Conservation (phyloP, 805 yeast species). For the Cyberlindnera mycetangii region DNA sequence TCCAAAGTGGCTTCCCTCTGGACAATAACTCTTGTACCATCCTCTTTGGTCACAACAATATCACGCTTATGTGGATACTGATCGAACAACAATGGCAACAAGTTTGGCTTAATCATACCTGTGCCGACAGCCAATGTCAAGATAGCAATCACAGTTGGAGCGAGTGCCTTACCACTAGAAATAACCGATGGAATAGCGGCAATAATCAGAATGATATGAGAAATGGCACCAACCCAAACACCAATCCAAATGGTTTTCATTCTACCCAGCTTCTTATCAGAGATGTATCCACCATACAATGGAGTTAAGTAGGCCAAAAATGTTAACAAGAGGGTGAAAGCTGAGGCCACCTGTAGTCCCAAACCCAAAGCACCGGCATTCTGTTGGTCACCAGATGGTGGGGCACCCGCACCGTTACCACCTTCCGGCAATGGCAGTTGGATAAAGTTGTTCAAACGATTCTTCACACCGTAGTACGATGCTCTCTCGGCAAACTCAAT, state of each 20-base stretch:
- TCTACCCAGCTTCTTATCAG: slow-evolving; percentile 75
- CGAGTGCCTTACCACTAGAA: slow-evolving; percentile 49
- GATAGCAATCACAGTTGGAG: slow-evolving; percentile 49
- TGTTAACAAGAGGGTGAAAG: slow-evolving; percentile 70
- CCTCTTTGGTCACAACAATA: slow-evolving; percentile 50
- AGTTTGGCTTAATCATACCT: slow-evolving; percentile 75
- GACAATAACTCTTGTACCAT: slow-evolving; percentile 65
- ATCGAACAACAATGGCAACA: slow-evolving; percentile 71
- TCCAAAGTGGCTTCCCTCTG: slow-evolving; percentile 72
- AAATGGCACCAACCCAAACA: slow-evolving; percentile 55
- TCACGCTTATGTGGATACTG: slow-evolving; percentile 63
- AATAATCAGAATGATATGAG: slow-evolving; percentile 61
- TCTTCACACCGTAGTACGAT: slow-evolving; percentile 74
- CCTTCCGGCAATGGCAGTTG: slow-evolving; percentile 45
- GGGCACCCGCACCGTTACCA: slow-evolving; percentile 35
- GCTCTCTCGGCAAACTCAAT: slow-evolving; percentile 83
- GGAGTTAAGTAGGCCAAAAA: slow-evolving; percentile 85
- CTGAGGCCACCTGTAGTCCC: slow-evolving; percentile 62
- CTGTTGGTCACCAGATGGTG: slow-evolving; percentile 22
- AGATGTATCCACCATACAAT: slow-evolving; percentile 67
- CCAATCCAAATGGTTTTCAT: slow-evolving; percentile 64
- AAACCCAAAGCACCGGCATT: slow-evolving; percentile 55
- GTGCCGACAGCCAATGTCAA: slow-evolving; percentile 69
- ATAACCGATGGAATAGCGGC: slow-evolving; percentile 66
- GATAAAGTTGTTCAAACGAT: slow-evolving; percentile 79